These are phyloP conservation scores for Dacryopinax spathularia DNA, from an alignment of 768 basidiomycete species.

Conservation along the genomic window DNA sequence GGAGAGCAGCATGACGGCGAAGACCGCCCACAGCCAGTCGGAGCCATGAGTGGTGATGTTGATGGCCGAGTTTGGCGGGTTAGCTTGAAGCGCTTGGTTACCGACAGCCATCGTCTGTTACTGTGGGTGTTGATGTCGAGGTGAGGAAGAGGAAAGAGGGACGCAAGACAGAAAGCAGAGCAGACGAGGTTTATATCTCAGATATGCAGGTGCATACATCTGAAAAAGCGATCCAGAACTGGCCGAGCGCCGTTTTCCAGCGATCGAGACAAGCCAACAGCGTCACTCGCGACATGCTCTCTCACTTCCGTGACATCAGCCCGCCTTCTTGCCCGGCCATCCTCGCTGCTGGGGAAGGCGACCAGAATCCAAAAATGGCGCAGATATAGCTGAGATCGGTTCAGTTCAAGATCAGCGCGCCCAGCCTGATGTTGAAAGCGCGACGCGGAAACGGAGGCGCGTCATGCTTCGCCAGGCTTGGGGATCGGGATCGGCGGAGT, in stretches of 20 bases:
- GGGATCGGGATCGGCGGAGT: background rate
- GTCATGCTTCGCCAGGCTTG: background rate
- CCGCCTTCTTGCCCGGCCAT: background rate
- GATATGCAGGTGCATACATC: background rate
- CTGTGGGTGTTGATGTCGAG: background rate
- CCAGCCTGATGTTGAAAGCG: too few relatives aligned
- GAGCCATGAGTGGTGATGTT: slow-evolving; percentile 35
- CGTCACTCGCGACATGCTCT: background rate
- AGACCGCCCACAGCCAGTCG: slow-evolving; percentile 43
- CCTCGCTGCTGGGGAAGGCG: background rate
- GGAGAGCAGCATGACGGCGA: slow-evolving; percentile 34
- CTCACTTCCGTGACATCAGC: background rate
- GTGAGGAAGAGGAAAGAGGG: background rate
- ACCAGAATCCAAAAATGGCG: too few relatives aligned
- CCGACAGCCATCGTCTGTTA: background rate
- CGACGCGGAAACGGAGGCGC: too few relatives aligned
- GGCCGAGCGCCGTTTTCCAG: background rate
- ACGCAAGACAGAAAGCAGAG: background rate
- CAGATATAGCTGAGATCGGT: background rate
- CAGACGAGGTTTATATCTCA: background rate
- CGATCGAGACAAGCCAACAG: background rate
- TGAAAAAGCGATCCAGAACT: background rate
- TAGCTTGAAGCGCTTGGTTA: slow-evolving; percentile 9
- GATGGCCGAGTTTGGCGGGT: slow-evolving; percentile 26
- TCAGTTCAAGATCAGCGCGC: background rate